Evolutionary conservation across 208 protist genomes (phyloP), one percentile per base, ranked within the genome.

Genomic region (Trypanosoma lewisi): DNA sequence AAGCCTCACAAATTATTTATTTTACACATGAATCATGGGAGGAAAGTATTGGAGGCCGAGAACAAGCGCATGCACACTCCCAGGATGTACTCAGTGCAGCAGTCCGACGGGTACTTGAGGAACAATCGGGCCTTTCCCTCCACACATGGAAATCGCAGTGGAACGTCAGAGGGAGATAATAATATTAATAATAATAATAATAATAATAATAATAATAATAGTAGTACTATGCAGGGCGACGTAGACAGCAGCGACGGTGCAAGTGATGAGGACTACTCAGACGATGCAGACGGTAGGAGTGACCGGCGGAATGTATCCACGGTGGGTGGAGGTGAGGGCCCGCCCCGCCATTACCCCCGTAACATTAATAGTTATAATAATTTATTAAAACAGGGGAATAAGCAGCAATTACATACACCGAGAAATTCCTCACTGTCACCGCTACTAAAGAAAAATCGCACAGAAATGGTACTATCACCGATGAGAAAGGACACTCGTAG

Each of bases 1-100:
- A n/a, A n/a, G n/a, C n/a, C n/a, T n/a, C n/a, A n/a, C 14, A 3
- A 23, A 36, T n/a, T n/a, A n/a, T n/a, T n/a, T n/a, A n/a, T n/a
- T n/a, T n/a, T 44, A 11, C 27, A 2, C 28, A 61, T 61, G 63
- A 56, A 54, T 41, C 55, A 49, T 37, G 37, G 64, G 37, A 7
- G 64, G 3, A 70, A 56, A 34, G 16, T 70, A 1, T 34, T 70
- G 27, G 64, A 70, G 21, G 64, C 64, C 4, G 47, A 70, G 48
- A 62, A 28, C 11, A 63, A 57, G 12, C 64, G 53, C 55, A 39
- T 6, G 11, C 42, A 25, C 2, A 16, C 0, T 6, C 0, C 31
- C 4, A 23, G 34, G 5, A 14, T 2, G 2, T 21, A 62, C 16
- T 6, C 36, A 37, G 11, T 28, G 6, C 36, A 31, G 8, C 0